Conservation (phyloP, 257 asterid species). For the Cordia subcordata region DNA sequence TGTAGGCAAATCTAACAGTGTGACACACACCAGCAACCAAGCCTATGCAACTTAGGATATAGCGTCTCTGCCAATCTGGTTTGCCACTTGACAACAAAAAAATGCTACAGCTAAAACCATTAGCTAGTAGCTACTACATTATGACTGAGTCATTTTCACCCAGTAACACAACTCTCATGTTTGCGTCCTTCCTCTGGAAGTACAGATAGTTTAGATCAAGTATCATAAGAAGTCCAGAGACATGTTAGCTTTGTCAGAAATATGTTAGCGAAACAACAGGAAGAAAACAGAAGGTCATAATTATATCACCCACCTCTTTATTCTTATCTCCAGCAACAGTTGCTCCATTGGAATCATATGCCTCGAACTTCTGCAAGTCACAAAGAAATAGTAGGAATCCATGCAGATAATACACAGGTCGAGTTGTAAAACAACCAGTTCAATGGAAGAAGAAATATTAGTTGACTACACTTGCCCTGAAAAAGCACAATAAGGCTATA, state of each 20-base stretch:
- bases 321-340: conserved; percentile 80
- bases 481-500: background rate
- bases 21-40: no score
- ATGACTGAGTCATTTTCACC: no score
- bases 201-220: no score
- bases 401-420: background rate
- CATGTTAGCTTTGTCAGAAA: background rate
- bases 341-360: conserved; percentile 65
- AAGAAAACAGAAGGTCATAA: conserved; percentile 5
- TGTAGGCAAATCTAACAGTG: no score
- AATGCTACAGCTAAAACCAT: no score
- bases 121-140: no score
- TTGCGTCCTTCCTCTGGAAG: no score
- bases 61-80: no score
- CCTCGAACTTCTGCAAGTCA: conserved; percentile 78
- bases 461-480: background rate
- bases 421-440: background rate
- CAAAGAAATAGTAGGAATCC: background rate
- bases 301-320: conserved; percentile 61
- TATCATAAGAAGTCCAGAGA: background rate
- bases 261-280: background rate
- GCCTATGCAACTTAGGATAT: no score
- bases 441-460: background rate
- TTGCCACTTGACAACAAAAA: no score
- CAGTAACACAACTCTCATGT: no score